Percentiles rank a stretch among this genome's conserved stretches.
Evolutionary conservation across 805 yeast genomes (phyloP).

Genomic region (Candida ascalaphidarum): DNA sequence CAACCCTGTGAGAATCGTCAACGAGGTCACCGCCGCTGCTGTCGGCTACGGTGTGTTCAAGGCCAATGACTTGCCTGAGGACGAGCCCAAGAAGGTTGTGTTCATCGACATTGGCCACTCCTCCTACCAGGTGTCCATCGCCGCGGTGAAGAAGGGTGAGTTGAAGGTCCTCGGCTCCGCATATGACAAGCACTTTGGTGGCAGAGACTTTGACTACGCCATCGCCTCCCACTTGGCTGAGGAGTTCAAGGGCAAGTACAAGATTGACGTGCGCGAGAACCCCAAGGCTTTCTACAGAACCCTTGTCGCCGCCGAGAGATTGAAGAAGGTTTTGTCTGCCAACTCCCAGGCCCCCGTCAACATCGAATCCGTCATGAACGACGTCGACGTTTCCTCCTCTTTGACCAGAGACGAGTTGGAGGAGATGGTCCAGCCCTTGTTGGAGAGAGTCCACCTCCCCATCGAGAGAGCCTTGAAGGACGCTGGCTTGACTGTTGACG

Average conservation of each 20-base stretch:
- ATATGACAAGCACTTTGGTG: constrained; percentile 95
- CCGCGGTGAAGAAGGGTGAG: constrained; percentile 93
- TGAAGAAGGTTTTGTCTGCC: constrained; percentile 95
- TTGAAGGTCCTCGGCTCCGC: constrained; percentile 88
- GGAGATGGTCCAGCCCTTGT: constrained; percentile 75
- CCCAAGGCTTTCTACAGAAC: constrained; percentile 95
- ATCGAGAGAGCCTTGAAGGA: constrained; percentile 72
- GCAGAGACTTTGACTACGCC: constrained; percentile 92
- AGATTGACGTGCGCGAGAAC: constrained; percentile 84
- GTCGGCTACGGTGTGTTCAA: constrained; percentile 99
- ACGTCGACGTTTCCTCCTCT: constrained; percentile 87
- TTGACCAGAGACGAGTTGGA: constrained; percentile 89
- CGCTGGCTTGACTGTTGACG: constrained; percentile 65
- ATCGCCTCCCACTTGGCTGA: constrained; percentile 92
- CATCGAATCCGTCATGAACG: constrained; percentile 95
- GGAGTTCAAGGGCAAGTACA: constrained; percentile 84
- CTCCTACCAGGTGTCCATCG: constrained; percentile 82
- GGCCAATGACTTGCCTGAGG: constrained; percentile 87
- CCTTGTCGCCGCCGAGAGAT: constrained; percentile 80
- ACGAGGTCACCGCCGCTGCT: constrained; percentile 97
- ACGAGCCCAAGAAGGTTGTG: constrained; percentile 81
- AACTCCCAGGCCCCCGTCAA: constrained; percentile 90
- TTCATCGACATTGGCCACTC: constrained; percentile 97
- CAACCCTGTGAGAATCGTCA: constrained; percentile 96
- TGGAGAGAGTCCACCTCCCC: constrained; percentile 70